phyloP scores from a whole-genome alignment of 208 protist genomes.

The Leptomonas pyrrhocoris region DNA sequence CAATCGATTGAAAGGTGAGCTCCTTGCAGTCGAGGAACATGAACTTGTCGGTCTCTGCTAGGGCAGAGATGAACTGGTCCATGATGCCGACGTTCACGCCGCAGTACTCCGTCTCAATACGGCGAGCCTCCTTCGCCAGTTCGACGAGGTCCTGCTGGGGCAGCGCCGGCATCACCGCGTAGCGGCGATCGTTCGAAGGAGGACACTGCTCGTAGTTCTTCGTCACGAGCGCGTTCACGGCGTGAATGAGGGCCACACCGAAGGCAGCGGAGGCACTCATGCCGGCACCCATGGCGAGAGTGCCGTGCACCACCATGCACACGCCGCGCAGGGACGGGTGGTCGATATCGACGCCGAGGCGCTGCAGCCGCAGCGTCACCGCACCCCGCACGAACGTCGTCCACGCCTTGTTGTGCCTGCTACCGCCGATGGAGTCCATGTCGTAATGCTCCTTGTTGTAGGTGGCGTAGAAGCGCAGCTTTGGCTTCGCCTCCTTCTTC shows the following conservation, averaged over 20 bases:
- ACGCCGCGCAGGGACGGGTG: constrained; percentile 45
- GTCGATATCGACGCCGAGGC: constrained; percentile 50
- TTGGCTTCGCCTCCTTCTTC: constrained; percentile 29
- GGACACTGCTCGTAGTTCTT: constrained; percentile 32
- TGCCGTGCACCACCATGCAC: constrained; percentile 75
- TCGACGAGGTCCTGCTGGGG: constrained; percentile 43
- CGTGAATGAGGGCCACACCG: constrained; percentile 62
- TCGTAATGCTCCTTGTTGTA: constrained; percentile 58
- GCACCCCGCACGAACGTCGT: constrained; percentile 71
- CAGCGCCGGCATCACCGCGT: constrained; percentile 47
- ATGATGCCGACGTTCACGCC: constrained; percentile 92
- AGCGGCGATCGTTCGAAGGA: constrained; percentile 26
- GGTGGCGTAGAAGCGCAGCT: constrained; percentile 71
- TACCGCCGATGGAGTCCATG: constrained; percentile 35
- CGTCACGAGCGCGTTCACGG: constrained; percentile 49
- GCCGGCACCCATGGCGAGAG: constrained; percentile 82
- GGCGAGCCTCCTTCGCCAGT: constrained; percentile 69
- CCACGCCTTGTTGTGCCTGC: constrained; percentile 58
- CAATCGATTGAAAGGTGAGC: constrained; percentile 50
- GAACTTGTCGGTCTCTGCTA: constrained; percentile 74
- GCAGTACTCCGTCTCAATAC: constrained; percentile 84
- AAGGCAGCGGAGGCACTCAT: constrained; percentile 89
- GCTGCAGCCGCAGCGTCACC: constrained; percentile 54
- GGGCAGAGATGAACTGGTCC: constrained; percentile 89
- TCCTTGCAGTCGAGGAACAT: constrained; percentile 86